These are phyloP conservation scores for Cicer arietinum DNA, from an alignment of 306 rosid genomes.

Conservation along the genomic window DNA sequence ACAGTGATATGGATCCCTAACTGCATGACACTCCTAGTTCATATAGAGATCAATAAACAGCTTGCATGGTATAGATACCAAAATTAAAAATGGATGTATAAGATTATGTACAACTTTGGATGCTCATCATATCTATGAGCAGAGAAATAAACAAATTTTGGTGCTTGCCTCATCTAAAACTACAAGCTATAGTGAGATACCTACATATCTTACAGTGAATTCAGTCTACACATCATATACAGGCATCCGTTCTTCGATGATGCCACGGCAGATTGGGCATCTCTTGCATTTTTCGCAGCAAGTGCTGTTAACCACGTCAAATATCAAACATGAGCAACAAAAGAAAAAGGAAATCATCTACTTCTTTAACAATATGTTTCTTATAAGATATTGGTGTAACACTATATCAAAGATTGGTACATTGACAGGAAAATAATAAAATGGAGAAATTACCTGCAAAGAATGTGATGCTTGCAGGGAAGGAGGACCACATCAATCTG, in stretches of 20 bases:
- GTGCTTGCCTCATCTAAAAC: conserved; percentile 61
- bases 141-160: conserved; percentile 39
- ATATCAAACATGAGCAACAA: not conserved
- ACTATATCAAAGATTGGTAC: not conserved
- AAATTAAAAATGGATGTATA: conserved; percentile 10
- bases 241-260: conserved; percentile 69
- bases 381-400: not conserved
- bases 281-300: conserved; percentile 78
- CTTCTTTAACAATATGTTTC: not conserved
- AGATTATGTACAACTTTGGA: conserved; percentile 47
- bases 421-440: not conserved
- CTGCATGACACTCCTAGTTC: not conserved
- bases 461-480: conserved; percentile 89
- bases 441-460: conserved; percentile 66
- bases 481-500: conserved; percentile 78
- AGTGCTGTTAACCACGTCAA: conserved; percentile 57
- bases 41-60: not conserved
- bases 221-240: conserved; percentile 65
- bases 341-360: not conserved
- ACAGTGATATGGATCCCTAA: not conserved
- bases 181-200: conserved; percentile 52
- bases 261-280: conserved; percentile 86
- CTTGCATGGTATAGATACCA: not conserved
- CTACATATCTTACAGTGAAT: conserved; percentile 41
- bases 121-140: conserved; percentile 21